phyloP scores from a whole-genome alignment of 164 flowering plant species.

The Sextonia rubra region DNA sequence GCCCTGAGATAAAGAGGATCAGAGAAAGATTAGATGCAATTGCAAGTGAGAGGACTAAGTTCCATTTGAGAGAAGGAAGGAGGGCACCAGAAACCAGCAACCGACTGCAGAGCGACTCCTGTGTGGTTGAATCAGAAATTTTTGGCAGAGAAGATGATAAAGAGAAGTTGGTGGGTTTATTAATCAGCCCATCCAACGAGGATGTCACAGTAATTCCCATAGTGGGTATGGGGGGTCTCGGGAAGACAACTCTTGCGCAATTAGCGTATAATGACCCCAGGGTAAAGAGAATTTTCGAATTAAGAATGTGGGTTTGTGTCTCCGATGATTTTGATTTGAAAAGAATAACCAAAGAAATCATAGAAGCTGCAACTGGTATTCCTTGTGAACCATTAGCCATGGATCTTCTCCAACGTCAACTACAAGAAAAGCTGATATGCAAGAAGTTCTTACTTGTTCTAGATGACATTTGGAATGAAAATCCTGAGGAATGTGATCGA shows the following conservation, averaged over 20 bases:
- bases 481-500: neutral
- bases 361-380: neutral
- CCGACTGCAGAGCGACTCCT: neutral
- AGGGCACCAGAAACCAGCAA: neutral
- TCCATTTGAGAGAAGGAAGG: neutral
- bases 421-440: neutral
- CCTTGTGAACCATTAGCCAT: neutral
- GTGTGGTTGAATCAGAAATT: constrained; percentile 6
- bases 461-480: constrained; percentile 21
- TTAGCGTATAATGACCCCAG: constrained; percentile 6
- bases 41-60: neutral
- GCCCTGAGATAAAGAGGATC: neutral
- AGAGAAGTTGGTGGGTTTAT: neutral
- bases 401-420: neutral
- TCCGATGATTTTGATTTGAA: constrained; percentile 9
- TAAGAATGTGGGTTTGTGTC: constrained; percentile 14
- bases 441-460: constrained; percentile 16
- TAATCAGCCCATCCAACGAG: neutral
- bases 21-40: neutral
- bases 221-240: constrained; percentile 14
- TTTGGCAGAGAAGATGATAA: constrained; percentile 7
- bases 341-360: constrained; percentile 4
- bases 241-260: constrained; percentile 14
- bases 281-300: neutral
- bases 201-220: constrained; percentile 6